Conservation (phyloP, 345 rosid genomes). For the Eucalyptus rudis region DNA sequence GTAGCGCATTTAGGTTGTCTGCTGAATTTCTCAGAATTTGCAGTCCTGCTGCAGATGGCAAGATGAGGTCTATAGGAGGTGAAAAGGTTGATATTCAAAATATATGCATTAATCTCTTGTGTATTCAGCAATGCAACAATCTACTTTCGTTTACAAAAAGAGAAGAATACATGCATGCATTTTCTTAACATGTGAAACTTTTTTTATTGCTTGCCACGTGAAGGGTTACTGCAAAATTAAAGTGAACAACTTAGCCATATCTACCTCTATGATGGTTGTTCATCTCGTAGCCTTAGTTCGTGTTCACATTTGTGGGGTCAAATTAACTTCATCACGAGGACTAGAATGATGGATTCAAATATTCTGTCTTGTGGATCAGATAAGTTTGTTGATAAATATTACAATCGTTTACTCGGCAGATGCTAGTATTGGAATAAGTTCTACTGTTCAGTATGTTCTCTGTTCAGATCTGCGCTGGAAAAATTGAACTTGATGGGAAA, state of each 20-base stretch:
- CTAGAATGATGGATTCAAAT: background rate
- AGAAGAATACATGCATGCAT: background rate
- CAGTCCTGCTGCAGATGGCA: conserved; percentile 91
- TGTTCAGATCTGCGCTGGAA: background rate
- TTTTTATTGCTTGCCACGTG: background rate
- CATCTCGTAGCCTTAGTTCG: background rate
- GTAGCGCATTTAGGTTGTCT: conserved; percentile 43
- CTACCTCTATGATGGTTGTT: background rate
- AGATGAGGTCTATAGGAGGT: conserved; percentile 68
- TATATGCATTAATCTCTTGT: background rate
- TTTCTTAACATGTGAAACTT: background rate
- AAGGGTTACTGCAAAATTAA: background rate
- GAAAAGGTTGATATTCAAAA: conserved; percentile 44
- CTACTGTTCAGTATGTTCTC: background rate
- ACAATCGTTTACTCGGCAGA: background rate
- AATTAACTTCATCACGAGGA: background rate
- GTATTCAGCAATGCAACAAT: background rate
- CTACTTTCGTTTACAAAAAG: background rate
- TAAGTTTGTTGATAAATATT: background rate
- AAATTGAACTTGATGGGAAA: background rate
- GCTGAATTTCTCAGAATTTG: conserved; percentile 69
- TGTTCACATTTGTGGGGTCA: background rate
- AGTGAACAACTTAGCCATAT: background rate
- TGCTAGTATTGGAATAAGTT: background rate
- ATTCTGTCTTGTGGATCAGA: background rate